phyloP scores from a whole-genome alignment of 2,329 filamentous ascomycete genomes.

The Hypoxylon sp. region DNA sequence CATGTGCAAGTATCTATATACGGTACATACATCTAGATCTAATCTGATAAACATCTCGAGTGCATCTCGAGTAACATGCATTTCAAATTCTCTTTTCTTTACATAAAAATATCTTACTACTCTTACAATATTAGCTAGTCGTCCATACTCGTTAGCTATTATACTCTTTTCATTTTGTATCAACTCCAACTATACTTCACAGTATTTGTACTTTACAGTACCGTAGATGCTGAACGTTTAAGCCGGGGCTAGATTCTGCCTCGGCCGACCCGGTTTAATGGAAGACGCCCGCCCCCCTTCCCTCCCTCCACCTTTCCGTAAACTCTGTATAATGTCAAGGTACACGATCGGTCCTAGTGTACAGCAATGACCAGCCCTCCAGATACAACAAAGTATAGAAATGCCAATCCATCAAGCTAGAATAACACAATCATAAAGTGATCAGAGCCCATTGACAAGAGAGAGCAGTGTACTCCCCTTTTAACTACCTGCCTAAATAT shows the following conservation, averaged over 20 bases:
- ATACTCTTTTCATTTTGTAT: not conserved
- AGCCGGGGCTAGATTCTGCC: conserved; percentile 25
- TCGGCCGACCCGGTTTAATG: conserved; percentile 41
- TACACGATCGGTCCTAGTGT: not conserved
- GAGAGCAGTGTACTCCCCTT: not conserved
- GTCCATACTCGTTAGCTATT: not conserved
- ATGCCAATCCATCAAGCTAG: not conserved
- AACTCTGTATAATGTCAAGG: not conserved
- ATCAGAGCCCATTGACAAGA: not conserved
- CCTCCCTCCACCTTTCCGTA: conserved; percentile 15
- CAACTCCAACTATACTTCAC: not conserved
- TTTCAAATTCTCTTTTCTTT: not conserved
- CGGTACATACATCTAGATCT: conserved; percentile 11
- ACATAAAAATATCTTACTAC: not conserved
- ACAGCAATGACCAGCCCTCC: conserved; percentile 8
- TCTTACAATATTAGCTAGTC: not conserved
- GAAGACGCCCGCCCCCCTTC: conserved; percentile 15
- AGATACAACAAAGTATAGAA: conserved; percentile 1
- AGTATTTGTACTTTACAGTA: not conserved
- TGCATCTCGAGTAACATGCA: conserved; percentile 5
- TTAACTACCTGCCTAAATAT: not conserved
- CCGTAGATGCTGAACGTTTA: not conserved
- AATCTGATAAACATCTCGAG: conserved; percentile 17
- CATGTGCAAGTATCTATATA: too few relatives aligned
- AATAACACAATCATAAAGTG: not conserved